Conservation (phyloP, 805 yeast genomes). For the Ogataea methylovora region DNA sequence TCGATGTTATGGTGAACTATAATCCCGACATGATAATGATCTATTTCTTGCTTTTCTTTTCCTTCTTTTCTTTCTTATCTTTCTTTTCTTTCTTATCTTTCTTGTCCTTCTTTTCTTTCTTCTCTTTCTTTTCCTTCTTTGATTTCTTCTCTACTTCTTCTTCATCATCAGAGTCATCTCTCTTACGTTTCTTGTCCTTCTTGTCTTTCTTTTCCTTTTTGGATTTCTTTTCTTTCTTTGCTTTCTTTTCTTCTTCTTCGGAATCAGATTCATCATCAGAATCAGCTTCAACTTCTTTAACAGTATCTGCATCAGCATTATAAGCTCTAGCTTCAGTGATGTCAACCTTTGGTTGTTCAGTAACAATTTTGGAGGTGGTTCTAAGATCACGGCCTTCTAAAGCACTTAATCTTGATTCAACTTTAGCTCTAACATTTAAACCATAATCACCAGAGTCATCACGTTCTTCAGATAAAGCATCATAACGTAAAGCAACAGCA, state of each 20-base stretch:
- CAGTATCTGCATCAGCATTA: constrained; percentile 92
- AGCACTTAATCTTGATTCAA: constrained; percentile 89
- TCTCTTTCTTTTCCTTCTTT: constrained; percentile 24
- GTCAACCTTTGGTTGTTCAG: constrained; percentile 81
- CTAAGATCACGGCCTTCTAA: constrained; percentile 95
- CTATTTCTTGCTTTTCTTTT: constrained; percentile 12
- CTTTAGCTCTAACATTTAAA: constrained; percentile 82
- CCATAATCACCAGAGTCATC: constrained; percentile 95
- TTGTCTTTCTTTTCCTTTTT: constrained; percentile 15
- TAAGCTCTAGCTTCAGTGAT: constrained; percentile 80
- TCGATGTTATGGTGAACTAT: background rate
- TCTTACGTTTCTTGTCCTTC: constrained; percentile 17
- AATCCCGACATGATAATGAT: background rate
- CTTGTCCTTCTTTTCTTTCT: constrained; percentile 22
- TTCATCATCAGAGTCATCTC: constrained; percentile 11
- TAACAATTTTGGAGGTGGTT: constrained; percentile 76
- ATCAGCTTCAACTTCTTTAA: constrained; percentile 22
- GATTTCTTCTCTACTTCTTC: constrained; percentile 13
- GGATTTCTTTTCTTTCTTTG: constrained; percentile 18
- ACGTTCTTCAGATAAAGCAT: constrained; percentile 94
- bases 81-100: constrained; percentile 14
- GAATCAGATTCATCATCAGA: constrained; percentile 22
- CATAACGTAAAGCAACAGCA: constrained; percentile 93
- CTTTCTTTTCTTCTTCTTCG: constrained; percentile 22
- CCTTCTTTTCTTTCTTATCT: constrained; percentile 16